Conservation (phyloP, 371 early-diverging fungal genomes). For the Circinella umbellata region DNA sequence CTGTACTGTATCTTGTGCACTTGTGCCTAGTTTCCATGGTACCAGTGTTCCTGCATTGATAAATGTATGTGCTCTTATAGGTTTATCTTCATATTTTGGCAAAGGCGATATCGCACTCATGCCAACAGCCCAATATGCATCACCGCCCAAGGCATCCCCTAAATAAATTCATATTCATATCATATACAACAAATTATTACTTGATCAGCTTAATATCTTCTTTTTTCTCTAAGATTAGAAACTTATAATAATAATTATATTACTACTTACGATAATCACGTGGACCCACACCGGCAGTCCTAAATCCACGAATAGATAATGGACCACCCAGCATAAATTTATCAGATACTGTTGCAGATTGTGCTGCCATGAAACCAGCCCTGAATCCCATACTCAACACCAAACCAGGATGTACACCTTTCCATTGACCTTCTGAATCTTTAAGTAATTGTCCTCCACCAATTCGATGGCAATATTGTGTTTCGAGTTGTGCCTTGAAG, state of each 20-base stretch:
- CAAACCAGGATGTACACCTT: conserved; percentile 40
- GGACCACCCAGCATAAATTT: conserved; percentile 91
- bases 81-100: conserved; percentile 67
- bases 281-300: conserved; percentile 87
- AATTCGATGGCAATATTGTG: conserved; percentile 41
- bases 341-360: conserved; percentile 70
- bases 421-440: conserved; percentile 31
- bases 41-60: conserved; percentile 85
- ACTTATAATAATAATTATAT: no score
- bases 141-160: conserved; percentile 90
- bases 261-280: conserved; percentile 65
- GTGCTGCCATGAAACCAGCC: conserved; percentile 74
- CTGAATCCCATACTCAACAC: conserved; percentile 62
- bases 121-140: conserved; percentile 80
- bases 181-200: no score
- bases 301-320: conserved; percentile 87
- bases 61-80: conserved; percentile 84
- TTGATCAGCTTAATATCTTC: no score
- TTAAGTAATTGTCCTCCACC: conserved; percentile 40
- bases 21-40: conserved; percentile 44
- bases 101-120: conserved; percentile 82
- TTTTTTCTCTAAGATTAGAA: no score
- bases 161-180: not conserved
- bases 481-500: conserved; percentile 75
- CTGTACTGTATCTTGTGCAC: conserved; percentile 33